Evolutionary conservation across 176 grass and related monocot genomes (phyloP).

Genomic region (Cymbopogon citratus): DNA sequence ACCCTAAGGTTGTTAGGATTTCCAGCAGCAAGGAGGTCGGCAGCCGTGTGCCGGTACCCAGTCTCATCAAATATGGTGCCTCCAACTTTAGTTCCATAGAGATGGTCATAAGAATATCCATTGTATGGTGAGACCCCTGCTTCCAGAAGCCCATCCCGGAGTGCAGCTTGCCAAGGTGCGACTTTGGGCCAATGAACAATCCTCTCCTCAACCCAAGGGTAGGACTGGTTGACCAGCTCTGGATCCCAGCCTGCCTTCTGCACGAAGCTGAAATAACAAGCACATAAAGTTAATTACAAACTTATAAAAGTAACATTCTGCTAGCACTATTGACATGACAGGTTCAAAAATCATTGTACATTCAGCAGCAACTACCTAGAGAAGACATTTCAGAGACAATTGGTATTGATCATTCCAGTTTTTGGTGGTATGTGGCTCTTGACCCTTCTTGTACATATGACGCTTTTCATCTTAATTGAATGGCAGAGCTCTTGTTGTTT

Average conservation of each 20-base stretch:
- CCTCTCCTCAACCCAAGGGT: conserved; percentile 78
- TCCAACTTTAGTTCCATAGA: conserved; percentile 81
- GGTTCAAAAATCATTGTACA: not conserved
- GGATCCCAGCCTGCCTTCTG: conserved; percentile 64
- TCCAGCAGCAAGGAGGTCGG: conserved; percentile 67
- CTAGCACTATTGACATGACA: not conserved
- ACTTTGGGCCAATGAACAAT: conserved; percentile 81
- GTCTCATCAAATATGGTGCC: conserved; percentile 78
- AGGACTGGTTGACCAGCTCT: conserved; percentile 79
- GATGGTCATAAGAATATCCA: conserved; percentile 82
- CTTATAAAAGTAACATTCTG: not conserved
- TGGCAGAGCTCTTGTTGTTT: too few relatives aligned
- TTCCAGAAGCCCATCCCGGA: conserved; percentile 70
- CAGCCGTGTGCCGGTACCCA: conserved; percentile 80
- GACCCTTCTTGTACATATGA: too few relatives aligned
- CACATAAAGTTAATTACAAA: not conserved
- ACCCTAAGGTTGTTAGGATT: conserved; percentile 61
- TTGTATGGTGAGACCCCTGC: conserved; percentile 82
- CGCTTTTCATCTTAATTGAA: too few relatives aligned
- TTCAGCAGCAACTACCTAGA: not conserved
- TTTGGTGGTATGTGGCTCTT: not conserved
- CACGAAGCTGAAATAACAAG: conserved; percentile 47
- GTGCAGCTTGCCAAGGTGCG: conserved; percentile 75
- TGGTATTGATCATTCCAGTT: not conserved
- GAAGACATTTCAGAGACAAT: not conserved